Evolutionary conservation across 2,329 filamentous ascomycete species (phyloP).

Genomic region (Aspergillus fructus): DNA sequence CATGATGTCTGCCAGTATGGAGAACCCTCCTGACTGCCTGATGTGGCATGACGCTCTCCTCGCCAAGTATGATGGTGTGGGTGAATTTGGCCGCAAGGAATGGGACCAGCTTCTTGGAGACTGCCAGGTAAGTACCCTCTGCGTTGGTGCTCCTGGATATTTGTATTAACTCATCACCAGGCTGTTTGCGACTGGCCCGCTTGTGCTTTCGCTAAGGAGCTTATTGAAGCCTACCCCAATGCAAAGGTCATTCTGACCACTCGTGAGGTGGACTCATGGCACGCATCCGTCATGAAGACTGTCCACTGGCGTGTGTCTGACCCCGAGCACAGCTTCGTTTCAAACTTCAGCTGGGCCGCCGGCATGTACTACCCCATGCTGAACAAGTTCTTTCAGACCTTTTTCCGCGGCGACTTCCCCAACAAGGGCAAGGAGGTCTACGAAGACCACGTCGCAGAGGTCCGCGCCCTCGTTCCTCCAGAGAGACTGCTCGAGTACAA

Average conservation of each 20-base stretch:
- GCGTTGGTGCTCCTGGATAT: not conserved
- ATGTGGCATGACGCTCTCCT: slow-evolving; percentile 70
- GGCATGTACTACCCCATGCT: slow-evolving; percentile 70
- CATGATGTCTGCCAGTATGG: slow-evolving; percentile 69
- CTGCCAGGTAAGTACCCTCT: slow-evolving; percentile 44
- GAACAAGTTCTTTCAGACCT: slow-evolving; percentile 66
- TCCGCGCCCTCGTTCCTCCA: slow-evolving; percentile 48
- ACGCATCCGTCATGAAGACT: slow-evolving; percentile 64
- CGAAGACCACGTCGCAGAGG: slow-evolving; percentile 55
- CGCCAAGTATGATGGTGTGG: slow-evolving; percentile 62
- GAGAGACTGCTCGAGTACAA: slow-evolving; percentile 56
- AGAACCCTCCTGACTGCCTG: slow-evolving; percentile 66
- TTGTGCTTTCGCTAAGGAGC: slow-evolving; percentile 66
- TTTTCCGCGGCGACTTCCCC: slow-evolving; percentile 68
- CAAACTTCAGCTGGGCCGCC: slow-evolving; percentile 63
- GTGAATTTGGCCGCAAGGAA: slow-evolving; percentile 64
- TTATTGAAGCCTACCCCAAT: slow-evolving; percentile 70
- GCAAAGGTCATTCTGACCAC: slow-evolving; percentile 70
- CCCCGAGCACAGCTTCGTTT: slow-evolving; percentile 57
- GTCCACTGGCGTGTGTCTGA: slow-evolving; percentile 68
- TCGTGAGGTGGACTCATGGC: slow-evolving; percentile 66
- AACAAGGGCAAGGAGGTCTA: slow-evolving; percentile 65
- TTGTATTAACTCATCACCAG: slow-evolving; percentile 25
- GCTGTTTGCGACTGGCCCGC: slow-evolving; percentile 70
- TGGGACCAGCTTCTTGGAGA: slow-evolving; percentile 69